Conservation (phyloP, 2,329 filamentous ascomycete genomes). For the Ophiobolus disseminans region DNA sequence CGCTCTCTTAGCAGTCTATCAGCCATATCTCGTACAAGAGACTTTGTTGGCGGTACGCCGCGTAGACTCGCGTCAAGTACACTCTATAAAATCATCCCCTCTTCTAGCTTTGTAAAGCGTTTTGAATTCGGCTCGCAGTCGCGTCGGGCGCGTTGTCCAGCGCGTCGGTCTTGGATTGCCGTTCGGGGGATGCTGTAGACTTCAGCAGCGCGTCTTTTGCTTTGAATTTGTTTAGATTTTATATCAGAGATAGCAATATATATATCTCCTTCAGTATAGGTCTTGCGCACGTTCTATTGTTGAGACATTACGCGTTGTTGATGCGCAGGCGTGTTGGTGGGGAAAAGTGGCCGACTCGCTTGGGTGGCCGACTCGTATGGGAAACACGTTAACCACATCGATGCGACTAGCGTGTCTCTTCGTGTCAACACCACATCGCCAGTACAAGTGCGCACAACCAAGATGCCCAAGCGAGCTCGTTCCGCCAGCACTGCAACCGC, state of each 20-base stretch:
- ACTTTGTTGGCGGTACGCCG: too few relatives aligned
- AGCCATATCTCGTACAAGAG: too few relatives aligned
- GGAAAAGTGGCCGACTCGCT: too few relatives aligned
- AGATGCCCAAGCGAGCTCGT: slow-evolving; percentile 6
- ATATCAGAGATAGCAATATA: not conserved
- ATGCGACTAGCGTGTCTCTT: not conserved
- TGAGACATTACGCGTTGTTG: too few relatives aligned
- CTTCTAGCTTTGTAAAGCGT: slow-evolving; percentile 19
- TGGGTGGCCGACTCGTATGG: too few relatives aligned
- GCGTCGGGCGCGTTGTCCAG: slow-evolving; percentile 5
- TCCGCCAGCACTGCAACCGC: slow-evolving; percentile 3
- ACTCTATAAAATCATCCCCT: slow-evolving; percentile 18
- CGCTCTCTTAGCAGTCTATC: too few relatives aligned
- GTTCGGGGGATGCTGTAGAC: not conserved
- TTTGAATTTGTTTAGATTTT: not conserved
- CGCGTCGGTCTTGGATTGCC: not conserved
- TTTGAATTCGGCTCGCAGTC: slow-evolving; percentile 21
- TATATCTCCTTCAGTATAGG: not conserved
- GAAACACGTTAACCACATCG: too few relatives aligned
- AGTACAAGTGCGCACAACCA: slow-evolving; percentile 2
- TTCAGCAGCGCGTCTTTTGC: not conserved
- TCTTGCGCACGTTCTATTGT: too few relatives aligned
- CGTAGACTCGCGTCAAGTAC: slow-evolving; percentile 18
- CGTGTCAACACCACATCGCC: not conserved
- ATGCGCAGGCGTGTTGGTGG: too few relatives aligned